Conservation (phyloP, 257 asterid species). For the Haberlea rhodopensis region DNA sequence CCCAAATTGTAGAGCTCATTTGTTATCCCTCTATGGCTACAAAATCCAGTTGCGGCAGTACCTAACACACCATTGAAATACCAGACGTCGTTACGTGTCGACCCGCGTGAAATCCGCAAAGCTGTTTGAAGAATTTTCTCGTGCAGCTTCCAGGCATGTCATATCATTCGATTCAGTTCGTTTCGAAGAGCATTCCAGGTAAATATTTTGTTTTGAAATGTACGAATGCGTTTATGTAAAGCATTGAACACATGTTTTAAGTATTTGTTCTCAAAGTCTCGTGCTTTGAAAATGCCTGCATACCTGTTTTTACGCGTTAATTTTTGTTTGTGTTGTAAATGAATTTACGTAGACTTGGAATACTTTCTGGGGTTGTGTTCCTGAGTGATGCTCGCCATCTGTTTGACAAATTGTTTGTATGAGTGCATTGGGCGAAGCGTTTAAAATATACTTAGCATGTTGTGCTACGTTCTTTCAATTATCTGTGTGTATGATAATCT, state of each 20-base stretch:
- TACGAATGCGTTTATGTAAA: background rate
- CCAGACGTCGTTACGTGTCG: conserved; percentile 5
- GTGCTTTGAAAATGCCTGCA: background rate
- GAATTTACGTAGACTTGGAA: background rate
- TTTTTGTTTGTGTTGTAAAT: background rate
- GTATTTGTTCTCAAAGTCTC: background rate
- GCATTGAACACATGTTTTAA: background rate
- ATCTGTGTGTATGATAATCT: background rate
- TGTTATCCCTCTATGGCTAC: background rate
- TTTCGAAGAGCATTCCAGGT: conserved; percentile 38
- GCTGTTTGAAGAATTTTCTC: conserved; percentile 17
- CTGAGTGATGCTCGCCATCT: conserved; percentile 17
- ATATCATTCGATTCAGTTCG: conserved; percentile 31
- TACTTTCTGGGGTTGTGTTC: background rate
- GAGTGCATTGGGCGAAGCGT: background rate
- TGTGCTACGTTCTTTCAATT: background rate
- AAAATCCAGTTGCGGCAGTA: background rate
- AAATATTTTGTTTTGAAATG: background rate
- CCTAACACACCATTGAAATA: background rate
- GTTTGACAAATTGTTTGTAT: conserved; percentile 30
- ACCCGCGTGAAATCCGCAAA: background rate
- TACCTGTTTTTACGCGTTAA: background rate
- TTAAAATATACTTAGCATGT: background rate
- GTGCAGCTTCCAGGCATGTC: conserved; percentile 31
- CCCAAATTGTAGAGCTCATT: background rate